phyloP scores from a whole-genome alignment of 2,329 filamentous ascomycete species.

The Acrocalymma vagum region DNA sequence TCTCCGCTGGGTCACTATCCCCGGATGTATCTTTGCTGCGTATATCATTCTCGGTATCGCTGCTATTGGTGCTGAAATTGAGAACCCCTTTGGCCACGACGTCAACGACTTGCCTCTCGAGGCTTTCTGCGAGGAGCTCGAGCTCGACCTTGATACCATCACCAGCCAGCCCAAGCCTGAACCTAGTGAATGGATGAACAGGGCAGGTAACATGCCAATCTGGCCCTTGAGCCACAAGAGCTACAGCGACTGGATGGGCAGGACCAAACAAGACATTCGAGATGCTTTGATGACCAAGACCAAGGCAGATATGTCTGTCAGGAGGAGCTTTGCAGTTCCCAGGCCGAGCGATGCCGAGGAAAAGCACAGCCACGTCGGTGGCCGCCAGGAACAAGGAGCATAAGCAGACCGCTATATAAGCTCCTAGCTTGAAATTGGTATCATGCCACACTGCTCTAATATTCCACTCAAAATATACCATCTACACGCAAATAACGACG shows the following conservation, averaged over 20 bases:
- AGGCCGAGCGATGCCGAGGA: constrained; percentile 30
- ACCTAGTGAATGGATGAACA: constrained; percentile 61
- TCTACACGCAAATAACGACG: too few species aligned
- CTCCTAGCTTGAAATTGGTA: too few species aligned
- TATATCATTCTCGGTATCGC: constrained; percentile 86
- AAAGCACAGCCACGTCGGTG: constrained; percentile 21
- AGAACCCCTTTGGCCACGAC: constrained; percentile 85
- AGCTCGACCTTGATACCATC: constrained; percentile 77
- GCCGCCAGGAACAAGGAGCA: neutral
- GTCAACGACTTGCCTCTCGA: constrained; percentile 76
- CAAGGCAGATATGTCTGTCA: constrained; percentile 42
- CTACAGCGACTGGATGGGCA: constrained; percentile 46
- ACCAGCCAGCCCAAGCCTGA: constrained; percentile 65
- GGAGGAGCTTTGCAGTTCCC: constrained; percentile 36
- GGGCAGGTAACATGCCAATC: constrained; percentile 61
- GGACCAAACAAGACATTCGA: constrained; percentile 51
- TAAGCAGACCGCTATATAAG: too few species aligned
- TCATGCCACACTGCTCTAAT: too few species aligned
- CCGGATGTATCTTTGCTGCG: constrained; percentile 74
- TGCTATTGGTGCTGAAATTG: constrained; percentile 81
- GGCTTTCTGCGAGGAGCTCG: constrained; percentile 77
- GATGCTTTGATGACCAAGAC: constrained; percentile 55
- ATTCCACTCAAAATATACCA: too few species aligned
- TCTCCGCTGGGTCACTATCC: constrained; percentile 79
- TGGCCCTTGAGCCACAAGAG: constrained; percentile 62